Evolutionary conservation across 495 filamentous ascomycete species (phyloP), one percentile per base, ranked within the genome.

Genomic region (Neurospora africana): DNA sequence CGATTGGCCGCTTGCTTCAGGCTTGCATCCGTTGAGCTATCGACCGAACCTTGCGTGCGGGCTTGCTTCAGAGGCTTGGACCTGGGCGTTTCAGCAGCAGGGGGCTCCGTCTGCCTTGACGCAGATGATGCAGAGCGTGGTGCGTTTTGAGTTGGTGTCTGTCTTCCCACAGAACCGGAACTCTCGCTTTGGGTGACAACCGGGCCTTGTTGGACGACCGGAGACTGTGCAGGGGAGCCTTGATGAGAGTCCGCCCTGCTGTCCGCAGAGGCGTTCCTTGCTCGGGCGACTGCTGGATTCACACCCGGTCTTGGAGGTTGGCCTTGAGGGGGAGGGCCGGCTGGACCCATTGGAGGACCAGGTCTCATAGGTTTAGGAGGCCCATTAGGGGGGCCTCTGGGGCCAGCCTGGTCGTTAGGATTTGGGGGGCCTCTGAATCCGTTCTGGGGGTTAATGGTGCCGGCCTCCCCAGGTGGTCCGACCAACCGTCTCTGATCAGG

Each of bases 241-340:
- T 72, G 76, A 17, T 73, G 70, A 15, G 75, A 73, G 19, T 83
- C 80, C 43, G 73, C 77, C 17, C 84, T 65, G 53, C 53, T 79
- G 40, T 86, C 84, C 21, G 79, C 68, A 0, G 84, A 86, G 23
- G 80, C 70, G 68, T 83, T 83, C 44, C 81, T 78, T 6, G 78
- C 74, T 13, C 82, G 78, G 23, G 78, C 75, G 8, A 75, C 72
- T 30, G 74, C 75, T 15, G 77, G 69, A 5, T 76, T 79, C 30
- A 79, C 69, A 7, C 69, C 76, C 21, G 94, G 93, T 35, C 90
- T 90, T 1, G 94, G 94, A 21, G 94, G 89, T 81, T 96, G 93
- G 41, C 93, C 92, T 43, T 91, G 90, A 27, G 94, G 95, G 44
- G 94, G 93, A 61, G 95, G 94, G 17, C 94, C 94, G 44, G 91